Conservation (phyloP, 2,329 filamentous ascomycete genomes). For the Stachybotrys elegans region DNA sequence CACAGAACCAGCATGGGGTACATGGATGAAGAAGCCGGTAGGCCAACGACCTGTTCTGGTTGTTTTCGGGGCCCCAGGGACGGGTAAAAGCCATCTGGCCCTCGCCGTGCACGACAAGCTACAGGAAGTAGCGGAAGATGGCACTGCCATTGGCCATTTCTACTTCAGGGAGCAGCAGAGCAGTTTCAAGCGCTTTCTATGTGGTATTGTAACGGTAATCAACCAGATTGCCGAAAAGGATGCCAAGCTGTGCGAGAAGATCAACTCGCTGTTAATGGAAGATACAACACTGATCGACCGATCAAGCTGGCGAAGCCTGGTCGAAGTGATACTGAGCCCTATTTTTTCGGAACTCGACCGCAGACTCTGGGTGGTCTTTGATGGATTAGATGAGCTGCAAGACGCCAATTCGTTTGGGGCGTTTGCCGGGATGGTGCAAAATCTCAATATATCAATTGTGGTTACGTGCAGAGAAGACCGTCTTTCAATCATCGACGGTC, state of each 20-base stretch:
- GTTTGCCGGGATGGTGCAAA: conserved; percentile 18
- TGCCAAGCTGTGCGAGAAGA: conserved; percentile 20
- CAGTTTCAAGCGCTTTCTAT: conserved; percentile 15
- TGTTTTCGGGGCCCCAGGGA: conserved; percentile 21
- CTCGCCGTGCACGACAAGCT: conserved; percentile 16
- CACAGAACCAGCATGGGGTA: conserved; percentile 18
- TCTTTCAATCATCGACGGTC: conserved; percentile 4
- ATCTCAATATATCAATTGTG: conserved; percentile 17
- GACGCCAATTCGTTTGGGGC: conserved; percentile 7
- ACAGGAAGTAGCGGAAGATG: conserved; percentile 4
- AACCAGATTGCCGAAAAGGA: conserved; percentile 25
- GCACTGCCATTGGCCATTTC: conserved; percentile 26
- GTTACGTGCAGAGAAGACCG: conserved; percentile 17
- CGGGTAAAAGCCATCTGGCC: conserved; percentile 27
- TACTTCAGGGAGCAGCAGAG: conserved; percentile 30
- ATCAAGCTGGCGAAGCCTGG: conserved; percentile 11
- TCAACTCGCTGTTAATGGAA: conserved; percentile 19
- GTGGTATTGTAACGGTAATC: conserved; percentile 19
- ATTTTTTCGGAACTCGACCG: conserved; percentile 16
- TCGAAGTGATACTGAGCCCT: conserved; percentile 16
- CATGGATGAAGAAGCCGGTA: conserved; percentile 16
- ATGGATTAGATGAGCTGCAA: conserved; percentile 26
- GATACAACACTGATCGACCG: conserved; percentile 13
- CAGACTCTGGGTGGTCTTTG: conserved; percentile 22
- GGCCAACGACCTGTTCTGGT: conserved; percentile 16